Evolutionary conservation across 192 early-diverging fungal genomes (phyloP).

Genomic region (Obelidium mucronatum): DNA sequence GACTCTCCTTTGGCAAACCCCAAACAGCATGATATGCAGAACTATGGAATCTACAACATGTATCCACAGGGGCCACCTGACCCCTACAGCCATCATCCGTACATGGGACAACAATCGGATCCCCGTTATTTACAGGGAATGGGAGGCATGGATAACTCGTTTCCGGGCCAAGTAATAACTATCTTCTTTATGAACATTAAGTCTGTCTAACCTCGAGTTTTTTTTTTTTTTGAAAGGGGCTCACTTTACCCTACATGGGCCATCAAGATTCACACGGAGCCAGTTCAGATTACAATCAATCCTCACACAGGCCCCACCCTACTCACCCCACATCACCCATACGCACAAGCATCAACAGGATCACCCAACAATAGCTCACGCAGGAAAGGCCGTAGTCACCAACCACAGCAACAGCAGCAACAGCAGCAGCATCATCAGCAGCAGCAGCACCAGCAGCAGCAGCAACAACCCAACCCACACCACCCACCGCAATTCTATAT

Average conservation of each 20-base stretch:
- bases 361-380: neutral
- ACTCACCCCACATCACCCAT: constrained; percentile 20
- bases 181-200: neutral
- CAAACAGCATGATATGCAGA: constrained; percentile 5
- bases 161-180: neutral
- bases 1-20: too few species aligned
- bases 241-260: neutral
- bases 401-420: neutral
- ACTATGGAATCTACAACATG: constrained; percentile 19
- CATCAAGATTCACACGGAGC: neutral
- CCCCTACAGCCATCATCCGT: neutral
- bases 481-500: constrained; percentile 17
- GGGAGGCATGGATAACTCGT: neutral
- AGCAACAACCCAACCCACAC: neutral
- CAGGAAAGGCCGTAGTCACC: neutral
- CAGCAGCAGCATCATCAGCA: constrained; percentile 5
- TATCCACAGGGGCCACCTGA: constrained; percentile 1
- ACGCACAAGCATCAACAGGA: neutral
- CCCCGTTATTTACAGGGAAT: neutral
- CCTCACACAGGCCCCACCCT: constrained; percentile 22
- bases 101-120: constrained; percentile 7
- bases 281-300: constrained; percentile 10
- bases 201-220: neutral
- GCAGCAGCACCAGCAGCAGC: neutral
- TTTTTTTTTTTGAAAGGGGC: neutral